These are phyloP conservation scores for Catunica adiposa DNA, from an alignment of 2,329 filamentous ascomycete genomes.

Conservation along the genomic window DNA sequence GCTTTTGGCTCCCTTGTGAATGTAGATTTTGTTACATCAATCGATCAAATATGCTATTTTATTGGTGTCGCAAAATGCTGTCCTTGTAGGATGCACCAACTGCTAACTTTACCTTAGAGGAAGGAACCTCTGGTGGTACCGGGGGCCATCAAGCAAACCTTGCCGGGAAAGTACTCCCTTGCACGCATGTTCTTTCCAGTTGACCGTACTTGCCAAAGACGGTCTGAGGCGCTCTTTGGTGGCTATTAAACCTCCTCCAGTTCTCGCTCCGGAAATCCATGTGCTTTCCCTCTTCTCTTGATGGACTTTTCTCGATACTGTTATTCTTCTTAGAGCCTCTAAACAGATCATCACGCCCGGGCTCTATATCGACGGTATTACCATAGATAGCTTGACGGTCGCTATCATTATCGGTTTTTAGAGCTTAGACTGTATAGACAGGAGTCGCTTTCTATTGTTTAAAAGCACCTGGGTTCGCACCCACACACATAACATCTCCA, in stretches of 20 bases:
- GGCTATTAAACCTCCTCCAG: background rate
- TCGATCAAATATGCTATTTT: no score
- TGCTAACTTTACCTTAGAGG: background rate
- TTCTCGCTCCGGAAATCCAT: background rate
- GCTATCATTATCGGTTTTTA: background rate
- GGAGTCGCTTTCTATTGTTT: background rate
- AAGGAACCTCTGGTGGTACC: background rate
- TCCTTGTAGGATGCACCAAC: background rate
- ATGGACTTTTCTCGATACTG: background rate
- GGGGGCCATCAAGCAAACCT: background rate
- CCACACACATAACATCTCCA: slow-evolving; percentile 3
- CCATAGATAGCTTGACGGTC: background rate
- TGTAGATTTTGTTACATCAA: no score
- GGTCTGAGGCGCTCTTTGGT: background rate
- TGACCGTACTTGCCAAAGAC: background rate
- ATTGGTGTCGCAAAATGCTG: no score
- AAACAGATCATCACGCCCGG: background rate
- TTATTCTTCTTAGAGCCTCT: background rate
- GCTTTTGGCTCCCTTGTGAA: no score
- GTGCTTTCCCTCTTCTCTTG: background rate
- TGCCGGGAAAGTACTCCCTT: background rate
- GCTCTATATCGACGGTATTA: background rate
- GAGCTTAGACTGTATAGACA: background rate
- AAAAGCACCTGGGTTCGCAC: background rate
- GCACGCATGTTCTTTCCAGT: background rate